Percentiles rank a stretch among this genome's conserved stretches.
Evolutionary conservation across 352 stramenopile species (phyloP).

Genomic region (Phytophthora rubi): DNA sequence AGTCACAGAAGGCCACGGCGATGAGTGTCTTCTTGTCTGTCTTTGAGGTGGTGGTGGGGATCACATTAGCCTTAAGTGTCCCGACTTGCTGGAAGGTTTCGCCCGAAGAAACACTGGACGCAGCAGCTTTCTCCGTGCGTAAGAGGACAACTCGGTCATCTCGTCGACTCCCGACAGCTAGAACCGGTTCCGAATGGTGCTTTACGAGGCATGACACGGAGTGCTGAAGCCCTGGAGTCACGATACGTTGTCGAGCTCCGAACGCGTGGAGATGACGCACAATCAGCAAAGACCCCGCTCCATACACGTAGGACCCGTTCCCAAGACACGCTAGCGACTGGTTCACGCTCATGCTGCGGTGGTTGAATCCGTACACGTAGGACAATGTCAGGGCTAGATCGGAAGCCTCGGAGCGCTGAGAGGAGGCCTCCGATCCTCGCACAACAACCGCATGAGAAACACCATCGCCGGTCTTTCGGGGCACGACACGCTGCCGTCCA

Average conservation of each 20-base stretch:
- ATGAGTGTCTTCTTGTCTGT: slow-evolving; percentile 28
- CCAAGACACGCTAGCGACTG: slow-evolving; percentile 45
- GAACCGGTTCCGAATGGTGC: slow-evolving; percentile 48
- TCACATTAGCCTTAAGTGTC: slow-evolving; percentile 27
- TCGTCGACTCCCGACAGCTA: slow-evolving; percentile 49
- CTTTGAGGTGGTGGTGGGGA: neutral
- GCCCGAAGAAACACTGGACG: neutral
- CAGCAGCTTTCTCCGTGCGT: slow-evolving; percentile 31
- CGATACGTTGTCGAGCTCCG: slow-evolving; percentile 38
- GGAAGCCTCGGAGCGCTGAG: slow-evolving; percentile 50
- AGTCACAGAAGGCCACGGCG: slow-evolving; percentile 36
- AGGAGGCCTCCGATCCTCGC: slow-evolving; percentile 4
- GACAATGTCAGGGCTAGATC: slow-evolving; percentile 66
- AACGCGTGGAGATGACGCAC: slow-evolving; percentile 44
- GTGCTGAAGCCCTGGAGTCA: slow-evolving; percentile 50
- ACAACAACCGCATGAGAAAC: slow-evolving; percentile 11
- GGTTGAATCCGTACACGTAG: slow-evolving; percentile 59
- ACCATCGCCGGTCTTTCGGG: slow-evolving; percentile 13
- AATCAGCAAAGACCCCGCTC: slow-evolving; percentile 52
- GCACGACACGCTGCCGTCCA: neutral
- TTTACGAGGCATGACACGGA: slow-evolving; percentile 59
- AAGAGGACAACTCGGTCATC: slow-evolving; percentile 43
- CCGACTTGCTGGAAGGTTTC: slow-evolving; percentile 42
- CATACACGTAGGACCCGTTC: slow-evolving; percentile 47
- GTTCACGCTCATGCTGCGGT: slow-evolving; percentile 48